Conservation (phyloP, 495 filamentous ascomycete genomes). For the Chlorociboria aeruginascens region DNA sequence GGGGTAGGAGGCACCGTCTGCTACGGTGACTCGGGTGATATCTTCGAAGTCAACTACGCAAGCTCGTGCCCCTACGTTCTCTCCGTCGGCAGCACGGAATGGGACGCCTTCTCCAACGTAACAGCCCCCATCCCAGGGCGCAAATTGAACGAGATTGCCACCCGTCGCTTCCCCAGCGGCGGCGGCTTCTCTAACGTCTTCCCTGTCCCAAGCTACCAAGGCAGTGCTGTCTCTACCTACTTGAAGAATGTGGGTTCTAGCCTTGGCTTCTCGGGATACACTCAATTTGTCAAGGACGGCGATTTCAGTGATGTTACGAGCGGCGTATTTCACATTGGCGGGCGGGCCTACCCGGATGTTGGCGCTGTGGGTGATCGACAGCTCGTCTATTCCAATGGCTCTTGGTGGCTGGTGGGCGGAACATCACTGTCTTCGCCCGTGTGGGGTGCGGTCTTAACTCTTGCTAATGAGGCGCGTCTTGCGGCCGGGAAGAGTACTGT, state of each 20-base stretch:
- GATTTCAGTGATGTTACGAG: slow-evolving; percentile 41
- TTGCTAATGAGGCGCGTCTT: slow-evolving; percentile 51
- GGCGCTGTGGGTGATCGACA: slow-evolving; percentile 48
- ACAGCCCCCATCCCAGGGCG: slow-evolving; percentile 18
- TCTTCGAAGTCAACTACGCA: slow-evolving; percentile 37
- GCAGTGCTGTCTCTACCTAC: slow-evolving; percentile 35
- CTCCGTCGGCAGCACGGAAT: slow-evolving; percentile 25
- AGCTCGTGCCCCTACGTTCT: slow-evolving; percentile 27
- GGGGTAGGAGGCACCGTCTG: slow-evolving; percentile 17
- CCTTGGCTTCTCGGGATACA: slow-evolving; percentile 25
- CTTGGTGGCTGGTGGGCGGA: slow-evolving; percentile 35
- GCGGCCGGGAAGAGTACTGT: slow-evolving; percentile 42
- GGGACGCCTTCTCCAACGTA: slow-evolving; percentile 15
- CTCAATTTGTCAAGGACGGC: slow-evolving; percentile 7
- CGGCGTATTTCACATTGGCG: slow-evolving; percentile 10
- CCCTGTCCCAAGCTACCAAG: slow-evolving; percentile 23
- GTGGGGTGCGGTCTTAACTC: slow-evolving; percentile 44
- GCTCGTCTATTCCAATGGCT: slow-evolving; percentile 32
- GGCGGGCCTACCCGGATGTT: slow-evolving; percentile 54
- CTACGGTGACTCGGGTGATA: background rate
- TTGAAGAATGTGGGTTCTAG: slow-evolving; percentile 20
- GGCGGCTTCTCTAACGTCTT: slow-evolving; percentile 32
- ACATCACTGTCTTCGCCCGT: slow-evolving; percentile 49
- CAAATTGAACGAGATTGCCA: slow-evolving; percentile 13
- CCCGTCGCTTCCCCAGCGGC: slow-evolving; percentile 12